Evolutionary conservation across 768 basidiomycete species (phyloP).

Genomic region (Rhizopogon vulgaris): DNA sequence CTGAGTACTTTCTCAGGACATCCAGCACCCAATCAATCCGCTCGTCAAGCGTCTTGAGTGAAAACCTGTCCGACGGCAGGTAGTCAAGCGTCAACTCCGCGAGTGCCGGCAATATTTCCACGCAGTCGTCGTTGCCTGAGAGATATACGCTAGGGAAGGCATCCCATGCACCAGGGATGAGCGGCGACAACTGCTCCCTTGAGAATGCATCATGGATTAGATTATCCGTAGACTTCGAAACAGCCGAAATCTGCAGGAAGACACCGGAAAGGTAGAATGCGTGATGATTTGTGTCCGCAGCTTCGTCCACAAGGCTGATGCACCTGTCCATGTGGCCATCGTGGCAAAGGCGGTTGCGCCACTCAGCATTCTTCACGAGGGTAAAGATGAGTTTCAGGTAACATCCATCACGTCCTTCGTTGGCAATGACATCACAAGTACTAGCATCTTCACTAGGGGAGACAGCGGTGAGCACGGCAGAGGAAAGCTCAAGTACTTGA

Average conservation of each 20-base stretch:
- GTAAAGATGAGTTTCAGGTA: background rate
- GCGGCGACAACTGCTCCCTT: background rate
- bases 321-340: background rate
- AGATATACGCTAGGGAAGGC: background rate
- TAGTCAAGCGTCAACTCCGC: conserved; percentile 1
- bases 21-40: background rate
- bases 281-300: background rate
- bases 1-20: conserved; percentile 1
- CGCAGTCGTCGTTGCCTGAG: background rate
- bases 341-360: background rate
- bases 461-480: background rate
- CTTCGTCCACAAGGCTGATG: background rate
- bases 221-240: background rate
- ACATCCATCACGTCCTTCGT: background rate
- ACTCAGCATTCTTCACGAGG: background rate
- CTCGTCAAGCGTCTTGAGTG: background rate
- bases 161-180: background rate
- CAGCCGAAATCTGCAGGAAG: background rate
- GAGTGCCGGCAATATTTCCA: background rate
- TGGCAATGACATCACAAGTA: background rate
- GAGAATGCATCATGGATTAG: background rate
- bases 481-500: background rate
- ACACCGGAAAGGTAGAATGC: background rate
- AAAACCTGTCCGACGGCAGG: background rate
- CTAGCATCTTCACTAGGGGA: background rate